Conservation (phyloP, 202 grass and related monocot genomes). For the Setaria viridis region DNA sequence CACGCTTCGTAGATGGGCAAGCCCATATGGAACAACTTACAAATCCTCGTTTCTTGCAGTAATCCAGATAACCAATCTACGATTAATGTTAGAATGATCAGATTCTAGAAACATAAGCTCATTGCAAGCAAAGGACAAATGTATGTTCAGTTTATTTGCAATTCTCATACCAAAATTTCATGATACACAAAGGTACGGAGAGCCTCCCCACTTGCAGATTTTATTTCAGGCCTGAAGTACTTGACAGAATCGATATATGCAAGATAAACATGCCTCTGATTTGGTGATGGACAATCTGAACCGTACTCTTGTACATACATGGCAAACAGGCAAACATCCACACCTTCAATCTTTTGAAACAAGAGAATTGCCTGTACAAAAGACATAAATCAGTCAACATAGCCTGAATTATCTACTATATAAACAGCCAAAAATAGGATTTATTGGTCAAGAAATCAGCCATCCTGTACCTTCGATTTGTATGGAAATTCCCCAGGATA, state of each 20-base stretch:
- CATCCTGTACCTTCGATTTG: slow-evolving; percentile 80
- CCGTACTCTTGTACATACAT: slow-evolving; percentile 99
- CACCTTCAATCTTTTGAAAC: slow-evolving; percentile 92
- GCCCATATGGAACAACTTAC: slow-evolving; percentile 95
- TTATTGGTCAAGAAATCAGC: slow-evolving; percentile 20
- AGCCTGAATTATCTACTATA: slow-evolving; percentile 18
- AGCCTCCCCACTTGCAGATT: slow-evolving; percentile 83
- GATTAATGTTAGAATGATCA: slow-evolving; percentile 19
- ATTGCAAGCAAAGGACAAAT: slow-evolving; percentile 23
- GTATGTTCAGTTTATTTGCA: slow-evolving; percentile 37
- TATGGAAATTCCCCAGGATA: slow-evolving; percentile 87
- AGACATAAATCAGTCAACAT: slow-evolving; percentile 30
- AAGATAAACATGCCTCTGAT: slow-evolving; percentile 86
- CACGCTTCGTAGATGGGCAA: slow-evolving; percentile 89
- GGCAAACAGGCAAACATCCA: slow-evolving; percentile 95
- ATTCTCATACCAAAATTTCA: slow-evolving; percentile 85
- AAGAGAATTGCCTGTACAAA: slow-evolving; percentile 81
- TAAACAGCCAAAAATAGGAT: slow-evolving; percentile 27
- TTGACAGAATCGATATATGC: slow-evolving; percentile 99
- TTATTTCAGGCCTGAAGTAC: slow-evolving; percentile 91
- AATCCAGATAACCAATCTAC: slow-evolving; percentile 94
- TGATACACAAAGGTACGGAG: slow-evolving; percentile 94
- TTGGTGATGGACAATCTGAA: slow-evolving; percentile 75
- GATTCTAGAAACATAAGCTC: slow-evolving; percentile 25
- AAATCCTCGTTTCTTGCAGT: slow-evolving; percentile 90